Percentiles rank a stretch among this genome's conserved stretches.
Evolutionary conservation across 768 basidiomycete species (phyloP).

Genomic region (Suillus weaverae): DNA sequence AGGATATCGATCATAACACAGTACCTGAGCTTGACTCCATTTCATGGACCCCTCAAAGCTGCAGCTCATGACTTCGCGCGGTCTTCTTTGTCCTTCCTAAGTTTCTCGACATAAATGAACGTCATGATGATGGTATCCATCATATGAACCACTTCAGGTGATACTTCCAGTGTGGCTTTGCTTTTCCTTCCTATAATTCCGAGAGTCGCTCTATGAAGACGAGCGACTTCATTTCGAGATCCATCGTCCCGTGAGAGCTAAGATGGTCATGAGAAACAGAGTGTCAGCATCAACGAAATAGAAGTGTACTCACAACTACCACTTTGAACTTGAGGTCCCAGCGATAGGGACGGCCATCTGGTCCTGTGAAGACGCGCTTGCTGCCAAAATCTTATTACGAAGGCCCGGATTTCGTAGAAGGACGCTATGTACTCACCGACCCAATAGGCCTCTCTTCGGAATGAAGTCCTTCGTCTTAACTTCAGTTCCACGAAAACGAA

Average conservation of each 20-base stretch:
- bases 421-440: conserved; percentile 19
- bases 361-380: conserved; percentile 2
- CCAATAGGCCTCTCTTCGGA: conserved; percentile 21
- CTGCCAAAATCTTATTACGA: background rate
- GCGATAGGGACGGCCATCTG: conserved; percentile 6
- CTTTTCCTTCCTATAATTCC: conserved; percentile 10
- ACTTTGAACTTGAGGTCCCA: background rate
- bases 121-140: conserved; percentile 15
- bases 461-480: conserved; percentile 28
- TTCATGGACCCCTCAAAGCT: background rate
- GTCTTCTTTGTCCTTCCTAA: conserved; percentile 10
- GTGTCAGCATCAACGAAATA: background rate
- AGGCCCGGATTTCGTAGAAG: background rate
- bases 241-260: conserved; percentile 18
- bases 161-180: conserved; percentile 12
- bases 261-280: background rate
- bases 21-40: background rate
- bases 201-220: conserved; percentile 17
- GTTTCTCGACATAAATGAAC: conserved; percentile 16
- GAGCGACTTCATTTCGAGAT: conserved; percentile 18
- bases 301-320: conserved; percentile 1
- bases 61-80: background rate
- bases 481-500: conserved; percentile 30
- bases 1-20: background rate
- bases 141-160: conserved; percentile 11